Evolutionary conservation across 2,329 filamentous ascomycete genomes (phyloP).

Genomic region (Beauveria rudraprayagi): DNA sequence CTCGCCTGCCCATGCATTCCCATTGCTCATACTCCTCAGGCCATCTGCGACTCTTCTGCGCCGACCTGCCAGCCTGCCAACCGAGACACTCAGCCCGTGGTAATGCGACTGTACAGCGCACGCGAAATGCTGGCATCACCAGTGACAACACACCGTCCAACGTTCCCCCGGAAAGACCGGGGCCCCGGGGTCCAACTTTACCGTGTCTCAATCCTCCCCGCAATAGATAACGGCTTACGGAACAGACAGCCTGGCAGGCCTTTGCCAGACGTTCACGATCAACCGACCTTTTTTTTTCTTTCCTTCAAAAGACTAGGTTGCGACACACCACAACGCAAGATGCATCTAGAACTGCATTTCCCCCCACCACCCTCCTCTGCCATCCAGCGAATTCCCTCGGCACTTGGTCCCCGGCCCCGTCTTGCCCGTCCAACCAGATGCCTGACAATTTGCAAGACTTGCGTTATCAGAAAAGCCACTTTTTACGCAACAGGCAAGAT

Average conservation of each 20-base stretch:
- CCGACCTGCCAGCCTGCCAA: not conserved
- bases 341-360: conserved; percentile 9
- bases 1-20: not conserved
- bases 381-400: not conserved
- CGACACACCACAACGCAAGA: conserved; percentile 4
- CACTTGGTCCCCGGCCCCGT: not conserved
- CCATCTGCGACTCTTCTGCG: not conserved
- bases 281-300: too few species aligned
- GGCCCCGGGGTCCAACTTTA: too few species aligned
- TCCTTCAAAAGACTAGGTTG: not conserved
- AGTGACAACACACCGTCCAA: too few species aligned
- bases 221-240: too few species aligned
- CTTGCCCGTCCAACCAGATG: not conserved
- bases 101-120: too few species aligned
- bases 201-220: not conserved
- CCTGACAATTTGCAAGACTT: not conserved
- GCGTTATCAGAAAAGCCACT: not conserved
- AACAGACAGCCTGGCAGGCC: too few species aligned
- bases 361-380: not conserved
- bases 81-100: too few species aligned
- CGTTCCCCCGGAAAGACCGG: too few species aligned
- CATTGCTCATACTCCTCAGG: not conserved
- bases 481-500: not conserved
- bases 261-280: too few species aligned
- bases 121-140: too few species aligned